A percentile compares a stretch with the other conserved stretches of the same genome.
phyloP scores from a whole-genome alignment of 495 filamentous ascomycete genomes.

The Lasiosphaeria ovina region DNA sequence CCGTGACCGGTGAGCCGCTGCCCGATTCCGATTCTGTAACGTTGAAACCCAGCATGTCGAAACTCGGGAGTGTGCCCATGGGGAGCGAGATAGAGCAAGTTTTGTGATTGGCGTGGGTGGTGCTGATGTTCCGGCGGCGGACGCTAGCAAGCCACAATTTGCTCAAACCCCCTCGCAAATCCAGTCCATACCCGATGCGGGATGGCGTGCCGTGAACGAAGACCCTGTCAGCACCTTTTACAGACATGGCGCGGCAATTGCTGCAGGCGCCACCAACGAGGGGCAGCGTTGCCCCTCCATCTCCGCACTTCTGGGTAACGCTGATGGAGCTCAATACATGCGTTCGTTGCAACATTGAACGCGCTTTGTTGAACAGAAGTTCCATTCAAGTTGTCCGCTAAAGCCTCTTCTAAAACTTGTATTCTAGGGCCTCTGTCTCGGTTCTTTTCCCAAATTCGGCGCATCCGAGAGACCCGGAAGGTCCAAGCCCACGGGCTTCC shows the following conservation, averaged over 20 bases:
- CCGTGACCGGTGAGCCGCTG: background rate
- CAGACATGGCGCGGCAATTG: conserved; percentile 4
- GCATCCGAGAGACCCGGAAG: too few relatives aligned
- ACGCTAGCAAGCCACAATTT: conserved; percentile 40
- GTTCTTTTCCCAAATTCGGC: too few relatives aligned
- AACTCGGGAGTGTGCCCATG: background rate
- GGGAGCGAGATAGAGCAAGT: conserved; percentile 25
- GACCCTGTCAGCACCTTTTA: conserved; percentile 11
- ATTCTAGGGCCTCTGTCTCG: too few relatives aligned
- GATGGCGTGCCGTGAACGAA: conserved; percentile 11
- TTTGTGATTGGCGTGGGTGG: conserved; percentile 24
- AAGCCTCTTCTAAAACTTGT: too few relatives aligned
- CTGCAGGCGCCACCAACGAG: conserved; percentile 7
- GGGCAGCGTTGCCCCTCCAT: conserved; percentile 8
- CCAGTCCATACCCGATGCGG: conserved; percentile 16
- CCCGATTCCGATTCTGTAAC: background rate
- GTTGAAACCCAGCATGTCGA: background rate
- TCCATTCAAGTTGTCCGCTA: too few relatives aligned
- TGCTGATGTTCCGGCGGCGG: background rate
- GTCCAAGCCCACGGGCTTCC: too few relatives aligned
- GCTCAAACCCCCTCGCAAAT: conserved; percentile 48
- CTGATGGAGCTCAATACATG: too few relatives aligned
- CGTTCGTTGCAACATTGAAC: too few relatives aligned
- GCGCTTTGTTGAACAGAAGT: too few relatives aligned
- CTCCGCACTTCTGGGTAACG: background rate